Evolutionary conservation across 495 filamentous ascomycete species (phyloP).

Genomic region (Geopyxis carbonaria): DNA sequence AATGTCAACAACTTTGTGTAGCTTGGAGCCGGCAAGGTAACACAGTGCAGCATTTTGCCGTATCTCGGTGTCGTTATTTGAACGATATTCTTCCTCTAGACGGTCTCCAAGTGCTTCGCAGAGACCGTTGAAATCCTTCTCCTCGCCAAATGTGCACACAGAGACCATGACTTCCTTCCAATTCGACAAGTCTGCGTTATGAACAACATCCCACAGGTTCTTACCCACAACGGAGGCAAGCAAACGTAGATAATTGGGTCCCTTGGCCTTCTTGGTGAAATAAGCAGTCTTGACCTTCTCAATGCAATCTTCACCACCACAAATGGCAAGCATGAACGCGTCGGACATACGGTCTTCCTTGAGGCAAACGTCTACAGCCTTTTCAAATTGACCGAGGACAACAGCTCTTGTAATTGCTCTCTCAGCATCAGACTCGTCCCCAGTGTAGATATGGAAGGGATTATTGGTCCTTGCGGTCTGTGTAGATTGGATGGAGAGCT

Average conservation of each 20-base stretch:
- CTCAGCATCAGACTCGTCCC: conserved; percentile 64
- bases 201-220: conserved; percentile 94
- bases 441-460: conserved; percentile 71
- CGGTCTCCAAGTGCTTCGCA: conserved; percentile 91
- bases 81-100: conserved; percentile 50
- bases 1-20: conserved; percentile 88
- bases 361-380: conserved; percentile 72
- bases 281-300: conserved; percentile 89
- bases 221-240: conserved; percentile 85
- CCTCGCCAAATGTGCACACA: conserved; percentile 83
- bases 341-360: conserved; percentile 81
- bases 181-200: conserved; percentile 79
- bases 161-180: conserved; percentile 97
- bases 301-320: conserved; percentile 80
- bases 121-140: conserved; percentile 83
- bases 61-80: conserved; percentile 33
- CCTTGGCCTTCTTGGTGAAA: conserved; percentile 60
- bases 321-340: conserved; percentile 96
- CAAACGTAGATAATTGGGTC: conserved; percentile 81
- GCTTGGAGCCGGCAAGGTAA: conserved; percentile 82
- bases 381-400: conserved; percentile 78
- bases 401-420: conserved; percentile 72
- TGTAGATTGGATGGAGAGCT: conserved; percentile 58
- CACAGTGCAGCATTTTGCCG: conserved; percentile 90
- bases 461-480: conserved; percentile 69